Evolutionary conservation across 192 early-diverging fungal species (phyloP).

Genomic region (Podila epicladia): DNA sequence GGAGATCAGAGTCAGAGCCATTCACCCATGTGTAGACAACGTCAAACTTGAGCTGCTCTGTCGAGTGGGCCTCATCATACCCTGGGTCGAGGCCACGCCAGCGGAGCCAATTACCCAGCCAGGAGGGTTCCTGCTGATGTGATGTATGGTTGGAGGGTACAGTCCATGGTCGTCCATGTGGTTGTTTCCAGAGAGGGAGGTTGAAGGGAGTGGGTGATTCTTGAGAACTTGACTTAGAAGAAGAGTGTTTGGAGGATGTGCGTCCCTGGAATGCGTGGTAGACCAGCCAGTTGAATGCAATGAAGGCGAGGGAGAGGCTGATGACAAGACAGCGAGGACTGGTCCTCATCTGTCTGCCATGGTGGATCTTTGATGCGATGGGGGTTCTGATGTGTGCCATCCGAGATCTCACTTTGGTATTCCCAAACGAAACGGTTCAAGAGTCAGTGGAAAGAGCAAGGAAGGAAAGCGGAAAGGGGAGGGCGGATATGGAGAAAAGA

Average conservation of each 20-base stretch:
- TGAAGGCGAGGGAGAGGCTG: slow-evolving; percentile 30
- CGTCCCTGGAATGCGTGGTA: slow-evolving; percentile 13
- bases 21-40: slow-evolving; percentile 59
- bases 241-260: not conserved
- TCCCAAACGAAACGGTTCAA: not conserved
- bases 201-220: not conserved
- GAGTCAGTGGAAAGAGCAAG: not conserved
- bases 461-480: not conserved
- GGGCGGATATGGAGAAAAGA: not conserved
- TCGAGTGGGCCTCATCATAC: not conserved
- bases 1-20: slow-evolving; percentile 42
- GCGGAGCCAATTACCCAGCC: slow-evolving; percentile 34
- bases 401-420: not conserved
- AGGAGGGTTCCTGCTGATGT: not conserved
- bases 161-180: not conserved
- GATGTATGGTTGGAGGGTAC: not conserved
- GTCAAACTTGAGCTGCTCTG: slow-evolving; percentile 17
- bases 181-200: not conserved
- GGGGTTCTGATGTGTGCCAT: slow-evolving; percentile 36
- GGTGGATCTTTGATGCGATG: slow-evolving; percentile 1
- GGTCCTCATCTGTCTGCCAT: slow-evolving; percentile 6
- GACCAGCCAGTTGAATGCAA: slow-evolving; percentile 36
- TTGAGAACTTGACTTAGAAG: not conserved
- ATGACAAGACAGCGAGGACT: slow-evolving; percentile 29
- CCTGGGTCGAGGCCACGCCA: slow-evolving; percentile 35